phyloP scores from a whole-genome alignment of 371 early-diverging fungal genomes.

The Lichtheimia ornata region DNA sequence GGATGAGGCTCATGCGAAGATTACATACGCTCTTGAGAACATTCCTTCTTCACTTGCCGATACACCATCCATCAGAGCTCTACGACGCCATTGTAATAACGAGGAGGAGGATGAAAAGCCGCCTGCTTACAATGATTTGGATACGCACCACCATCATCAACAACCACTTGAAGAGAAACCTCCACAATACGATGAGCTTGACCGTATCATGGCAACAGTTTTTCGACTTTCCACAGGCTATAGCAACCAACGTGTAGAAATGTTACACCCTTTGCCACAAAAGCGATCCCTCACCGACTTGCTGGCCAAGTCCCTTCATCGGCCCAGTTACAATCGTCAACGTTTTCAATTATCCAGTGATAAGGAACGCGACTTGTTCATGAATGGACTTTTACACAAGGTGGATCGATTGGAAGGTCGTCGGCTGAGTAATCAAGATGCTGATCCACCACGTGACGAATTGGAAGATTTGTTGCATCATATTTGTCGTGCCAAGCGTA shows the following conservation, averaged over 20 bases:
- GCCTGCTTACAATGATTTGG: slow-evolving; percentile 1
- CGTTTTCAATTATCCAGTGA: slow-evolving; percentile 21
- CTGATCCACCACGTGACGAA: slow-evolving; percentile 17
- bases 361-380: slow-evolving; percentile 30
- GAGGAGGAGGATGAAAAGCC: background rate
- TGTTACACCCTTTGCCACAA: background rate
- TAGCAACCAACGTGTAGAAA: slow-evolving; percentile 9
- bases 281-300: slow-evolving; percentile 29
- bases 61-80: background rate
- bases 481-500: slow-evolving; percentile 10
- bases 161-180: slow-evolving; percentile 1
- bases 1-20: background rate
- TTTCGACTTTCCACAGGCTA: background rate
- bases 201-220: background rate
- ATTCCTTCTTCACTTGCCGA: background rate
- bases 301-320: slow-evolving; percentile 47
- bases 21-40: background rate
- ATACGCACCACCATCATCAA: background rate
- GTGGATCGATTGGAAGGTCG: slow-evolving; percentile 31
- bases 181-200: slow-evolving; percentile 4
- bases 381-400: slow-evolving; percentile 26
- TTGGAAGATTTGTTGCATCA: slow-evolving; percentile 9
- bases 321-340: slow-evolving; percentile 28
- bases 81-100: background rate
- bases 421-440: slow-evolving; percentile 34